Base-by-base conservation (phyloP, 1,284 basidiomycete species). In the Blastosporella zonata region DNA sequence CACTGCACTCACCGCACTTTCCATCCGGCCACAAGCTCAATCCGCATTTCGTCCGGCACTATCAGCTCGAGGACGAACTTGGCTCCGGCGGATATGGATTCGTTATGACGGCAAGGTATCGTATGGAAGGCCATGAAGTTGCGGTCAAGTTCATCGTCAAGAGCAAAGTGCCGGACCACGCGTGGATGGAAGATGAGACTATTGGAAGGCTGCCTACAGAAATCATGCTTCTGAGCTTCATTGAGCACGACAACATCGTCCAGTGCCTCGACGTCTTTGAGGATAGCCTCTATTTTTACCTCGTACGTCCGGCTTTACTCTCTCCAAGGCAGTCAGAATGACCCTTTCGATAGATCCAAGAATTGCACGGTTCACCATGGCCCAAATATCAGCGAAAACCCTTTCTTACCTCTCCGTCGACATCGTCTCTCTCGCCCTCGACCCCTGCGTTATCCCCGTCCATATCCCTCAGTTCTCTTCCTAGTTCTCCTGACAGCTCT, bases 111-210 rank as follows among this genome's bases (percentile, higher is more conserved):
- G 90, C 87, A 4, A 66, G 72, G 23, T 77, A 87, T 61, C 79
- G 79, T 22, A 58, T 57, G 18, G 71, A 75, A 39, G 71, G 72
- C 1, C 66, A 71, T 53, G 88, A 91, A 65, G 92, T 94, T 35
- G 93, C 93, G 0, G 89, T 96, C 68, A 96, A 97, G 69, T 96
- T 96, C 65, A 93, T 97, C 64, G 82, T 87, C 71, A 93, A 91
- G 67, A 76, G 80, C 49, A 90, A 89, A 64, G 83, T 94, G 3
- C 87, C 89, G 0, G 79, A 82, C 12, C 80, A 88, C 61, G 84
- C 87, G 20, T 91, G 90, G 87, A 81, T 85, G 68, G 71, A 83
- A 48, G 84, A 90, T 61, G 75, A 79, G 39, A 62, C 67, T 18
- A 64, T 77, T 43, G 81, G 83, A 22, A 71, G 72, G 51, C 70